A percentile compares a stretch with the other conserved stretches of the same genome.
Evolutionary conservation across 2,329 filamentous ascomycete genomes (phyloP).

Genomic region (Achaetomium macrosporum): DNA sequence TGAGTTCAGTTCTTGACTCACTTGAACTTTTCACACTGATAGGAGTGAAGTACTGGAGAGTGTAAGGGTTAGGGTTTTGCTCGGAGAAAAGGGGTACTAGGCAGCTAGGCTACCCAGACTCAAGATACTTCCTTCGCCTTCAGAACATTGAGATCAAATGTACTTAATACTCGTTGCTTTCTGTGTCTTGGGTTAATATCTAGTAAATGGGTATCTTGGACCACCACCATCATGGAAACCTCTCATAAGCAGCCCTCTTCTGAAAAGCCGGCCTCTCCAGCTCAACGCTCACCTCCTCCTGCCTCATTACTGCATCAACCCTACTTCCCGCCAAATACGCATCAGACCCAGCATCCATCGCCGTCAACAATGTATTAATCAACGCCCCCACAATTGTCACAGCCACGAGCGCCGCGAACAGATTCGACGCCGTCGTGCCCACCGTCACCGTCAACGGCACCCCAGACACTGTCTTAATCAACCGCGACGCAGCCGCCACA

Average conservation of each 20-base stretch:
- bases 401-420: constrained; percentile 20
- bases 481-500: constrained; percentile 10
- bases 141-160: too few relatives aligned
- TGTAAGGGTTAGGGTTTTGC: background rate
- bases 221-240: constrained; percentile 14
- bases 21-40: background rate
- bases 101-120: background rate
- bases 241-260: constrained; percentile 20
- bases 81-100: background rate
- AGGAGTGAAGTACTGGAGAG: background rate
- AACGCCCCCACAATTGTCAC: constrained; percentile 17
- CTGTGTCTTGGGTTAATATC: too few relatives aligned
- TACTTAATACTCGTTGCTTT: too few relatives aligned
- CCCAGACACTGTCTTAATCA: constrained; percentile 11
- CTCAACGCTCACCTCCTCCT: constrained; percentile 1
- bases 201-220: background rate
- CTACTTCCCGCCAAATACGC: constrained; percentile 9
- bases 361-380: constrained; percentile 20
- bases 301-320: background rate
- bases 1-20: background rate
- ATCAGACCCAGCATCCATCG: constrained; percentile 14
- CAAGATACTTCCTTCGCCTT: background rate
- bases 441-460: constrained; percentile 4
- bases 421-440: constrained; percentile 14
- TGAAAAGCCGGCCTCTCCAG: constrained; percentile 1